phyloP scores from a whole-genome alignment of 306 rosid species.

The Luffa aegyptiaca region DNA sequence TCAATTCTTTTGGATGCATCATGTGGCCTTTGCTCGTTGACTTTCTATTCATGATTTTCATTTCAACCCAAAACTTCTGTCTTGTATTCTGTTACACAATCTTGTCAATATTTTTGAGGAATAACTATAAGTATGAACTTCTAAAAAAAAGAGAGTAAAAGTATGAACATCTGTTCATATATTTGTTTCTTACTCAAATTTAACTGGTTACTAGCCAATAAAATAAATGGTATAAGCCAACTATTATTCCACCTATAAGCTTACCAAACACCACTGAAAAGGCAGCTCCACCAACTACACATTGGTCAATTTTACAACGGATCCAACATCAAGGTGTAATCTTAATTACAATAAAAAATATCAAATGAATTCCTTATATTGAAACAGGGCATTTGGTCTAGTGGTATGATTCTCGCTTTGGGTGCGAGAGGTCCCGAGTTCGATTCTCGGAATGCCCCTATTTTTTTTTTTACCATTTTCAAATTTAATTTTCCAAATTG shows the following conservation, averaged over 20 bases:
- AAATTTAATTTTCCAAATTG: not conserved
- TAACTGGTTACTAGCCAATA: not conserved
- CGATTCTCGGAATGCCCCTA: not conserved
- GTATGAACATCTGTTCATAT: not conserved
- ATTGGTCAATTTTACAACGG: not conserved
- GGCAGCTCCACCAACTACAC: not conserved
- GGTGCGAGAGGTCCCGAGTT: constrained; percentile 1
- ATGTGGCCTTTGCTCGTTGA: not conserved
- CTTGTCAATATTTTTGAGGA: not conserved
- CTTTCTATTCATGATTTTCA: not conserved
- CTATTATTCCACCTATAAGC: not conserved
- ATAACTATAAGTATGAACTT: not conserved
- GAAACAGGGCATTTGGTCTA: not conserved
- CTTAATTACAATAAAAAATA: not conserved
- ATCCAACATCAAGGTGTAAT: not conserved
- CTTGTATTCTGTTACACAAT: not conserved
- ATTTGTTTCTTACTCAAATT: not conserved
- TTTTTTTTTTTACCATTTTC: not conserved
- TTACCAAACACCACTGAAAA: not conserved
- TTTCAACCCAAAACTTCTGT: not conserved
- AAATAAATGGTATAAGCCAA: not conserved
- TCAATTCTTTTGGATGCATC: not conserved
- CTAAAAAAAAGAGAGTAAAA: not conserved
- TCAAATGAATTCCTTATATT: not conserved
- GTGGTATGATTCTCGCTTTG: constrained; percentile 9